Base-by-base conservation (phyloP, 2,329 filamentous ascomycete species). In the Penicillium freii region DNA sequence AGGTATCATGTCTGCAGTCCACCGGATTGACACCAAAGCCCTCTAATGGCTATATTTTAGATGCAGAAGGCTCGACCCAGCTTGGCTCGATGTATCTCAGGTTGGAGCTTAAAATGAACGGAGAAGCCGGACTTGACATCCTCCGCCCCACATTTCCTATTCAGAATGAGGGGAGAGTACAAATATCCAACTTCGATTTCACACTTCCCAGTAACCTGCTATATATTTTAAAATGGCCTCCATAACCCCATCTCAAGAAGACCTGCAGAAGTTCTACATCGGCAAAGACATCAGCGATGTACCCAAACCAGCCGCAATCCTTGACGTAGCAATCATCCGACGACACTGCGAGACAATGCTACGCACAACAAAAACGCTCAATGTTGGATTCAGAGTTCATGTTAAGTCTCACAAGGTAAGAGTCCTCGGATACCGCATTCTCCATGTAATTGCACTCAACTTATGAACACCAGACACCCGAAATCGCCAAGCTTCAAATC, bases 391-490 rank as follows among this genome's bases (percentile, higher is more conserved):
- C 78, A 80, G 90, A 57, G 87, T 88, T 1, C 90, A 94, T 71
- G 85, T 93, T 58, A 94, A 94, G 75, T 92, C 89, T 23, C 90
- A 94, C 73, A 94, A 94, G 78, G 88, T 87, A 73, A 54, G 67
- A 54, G 4, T 0, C 1, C 10, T 8, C 17, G 7, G 11, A 13
- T 21, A 9, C 5, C 25, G 46, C 6, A 11, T n/a, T 13, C 3
- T 25, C n/a, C 15, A 17, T 29, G 17, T 5, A 21, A 49, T 23
- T 8, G 19, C 19, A 44, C 19, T 46, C 5, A 43, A 42, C 31
- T 50, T 29, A 58, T 21, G 27, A 27, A 27, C 17, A 8, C 5
- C 31, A 89, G 86, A 91, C 89, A 0, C 76, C 78, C 6, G 84
- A 91, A 71, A 73, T 90, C 49, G 82, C 87, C 2, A 79, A 80